phyloP scores from a whole-genome alignment of 441 rosid genomes.

The Pelargonium fulgidum region DNA sequence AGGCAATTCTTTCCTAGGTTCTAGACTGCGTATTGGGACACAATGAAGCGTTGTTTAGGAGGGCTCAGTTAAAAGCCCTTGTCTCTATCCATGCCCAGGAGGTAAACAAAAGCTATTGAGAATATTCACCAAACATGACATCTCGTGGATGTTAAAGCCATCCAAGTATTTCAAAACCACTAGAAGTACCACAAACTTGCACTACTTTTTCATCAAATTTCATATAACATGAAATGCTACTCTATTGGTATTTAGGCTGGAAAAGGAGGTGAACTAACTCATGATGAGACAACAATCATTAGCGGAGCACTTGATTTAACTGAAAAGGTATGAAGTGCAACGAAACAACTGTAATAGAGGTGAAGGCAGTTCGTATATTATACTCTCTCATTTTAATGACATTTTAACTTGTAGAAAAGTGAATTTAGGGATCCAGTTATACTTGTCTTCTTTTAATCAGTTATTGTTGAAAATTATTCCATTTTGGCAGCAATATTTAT shows the following conservation, averaged over 20 bases:
- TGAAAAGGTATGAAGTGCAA: conserved; percentile 39
- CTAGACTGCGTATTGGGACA: conserved; percentile 56
- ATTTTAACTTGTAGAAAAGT: not conserved
- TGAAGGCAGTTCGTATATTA: not conserved
- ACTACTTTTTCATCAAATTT: conserved; percentile 5
- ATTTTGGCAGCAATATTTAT: not conserved
- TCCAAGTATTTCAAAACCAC: conserved; percentile 13
- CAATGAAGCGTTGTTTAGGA: conserved; percentile 48
- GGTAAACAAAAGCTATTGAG: conserved; percentile 35
- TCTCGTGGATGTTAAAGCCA: not conserved
- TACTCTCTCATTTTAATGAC: not conserved
- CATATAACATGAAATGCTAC: conserved; percentile 8
- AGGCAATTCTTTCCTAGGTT: conserved; percentile 38
- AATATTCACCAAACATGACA: too few relatives aligned
- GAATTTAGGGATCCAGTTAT: not conserved
- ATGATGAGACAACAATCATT: conserved; percentile 66
- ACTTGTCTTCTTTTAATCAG: not conserved
- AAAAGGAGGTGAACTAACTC: conserved; percentile 71
- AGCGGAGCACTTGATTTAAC: conserved; percentile 73
- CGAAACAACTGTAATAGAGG: not conserved
- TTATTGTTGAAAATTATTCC: not conserved
- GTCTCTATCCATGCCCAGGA: conserved; percentile 59
- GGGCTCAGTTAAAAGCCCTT: conserved; percentile 66
- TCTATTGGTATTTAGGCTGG: conserved; percentile 44
- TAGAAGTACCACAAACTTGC: conserved; percentile 11